Base-by-base conservation (phyloP, 176 grass and related monocot genomes). In the Alopecurus myosuroides region DNA sequence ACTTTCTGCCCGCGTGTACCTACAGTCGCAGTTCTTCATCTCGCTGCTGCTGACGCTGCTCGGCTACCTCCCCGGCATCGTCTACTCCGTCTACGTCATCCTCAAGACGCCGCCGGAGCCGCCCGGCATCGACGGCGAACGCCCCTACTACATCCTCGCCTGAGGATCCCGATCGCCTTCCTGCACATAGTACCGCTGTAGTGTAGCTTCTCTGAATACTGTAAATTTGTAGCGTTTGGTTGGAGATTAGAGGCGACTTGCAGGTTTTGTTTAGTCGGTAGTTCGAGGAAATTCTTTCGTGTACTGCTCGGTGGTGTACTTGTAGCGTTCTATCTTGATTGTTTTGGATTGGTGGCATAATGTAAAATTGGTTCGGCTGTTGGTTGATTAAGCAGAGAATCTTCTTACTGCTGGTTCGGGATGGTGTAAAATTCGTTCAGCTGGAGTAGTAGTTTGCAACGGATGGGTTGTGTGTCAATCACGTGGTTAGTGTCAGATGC, bases 1-100 rank as follows among this genome's bases (percentile, higher is more conserved):
- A 4, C 0, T 28, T 2, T 84, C 9, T 77, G 15, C 7, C 4
- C 6, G 22, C 17, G 7, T 29, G 8, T 23, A 4, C 17, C 2
- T 70, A 11, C 77, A 93, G 91, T 57, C 86, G 30, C 85, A 88
- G 57, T 93, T 93, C 79, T 85, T 87, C 81, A 25, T 88, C 77
- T 90, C 80, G 1, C 46, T 78, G 33, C 22, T 78, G 18, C 77
- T 93, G 49, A 90, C 88, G 25, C 4, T 63, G 0, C 26, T 93
- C 49, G 82, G 88, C 31, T 93, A 85, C 85, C 36, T 90, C 72
- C 91, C 91, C 20, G 91, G 91, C 71, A 82, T 90, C 72, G 55
- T 88, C 77, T 93, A 93, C 87, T 89, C 88, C 30, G 51, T 93
- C 57, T 90, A 65, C 1, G 88, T 93, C 85, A 70, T 93, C 85